Percentiles rank a stretch among this genome's conserved stretches.
Conservation (phyloP, 129 eudicot genomes). For the Calendula officinalis region DNA sequence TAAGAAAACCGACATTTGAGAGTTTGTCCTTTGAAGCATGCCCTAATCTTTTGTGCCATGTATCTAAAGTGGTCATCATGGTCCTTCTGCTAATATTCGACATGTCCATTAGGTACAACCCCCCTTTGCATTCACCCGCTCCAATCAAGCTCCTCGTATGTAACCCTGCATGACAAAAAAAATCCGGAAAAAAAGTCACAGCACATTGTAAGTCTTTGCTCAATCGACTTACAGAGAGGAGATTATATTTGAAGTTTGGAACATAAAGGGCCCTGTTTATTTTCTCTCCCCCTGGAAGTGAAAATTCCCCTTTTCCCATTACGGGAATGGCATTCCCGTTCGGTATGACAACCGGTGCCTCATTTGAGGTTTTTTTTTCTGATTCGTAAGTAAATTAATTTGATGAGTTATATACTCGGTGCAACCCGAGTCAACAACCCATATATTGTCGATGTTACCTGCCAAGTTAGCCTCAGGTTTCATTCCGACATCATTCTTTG, state of each 20-base stretch:
- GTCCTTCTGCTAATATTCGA: background rate
- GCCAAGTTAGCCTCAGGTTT: background rate
- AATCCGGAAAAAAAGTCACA: too few species aligned
- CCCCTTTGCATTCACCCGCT: background rate
- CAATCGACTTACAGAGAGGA: too few species aligned
- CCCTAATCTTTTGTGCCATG: slow-evolving; percentile 2
- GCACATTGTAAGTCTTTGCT: too few species aligned
- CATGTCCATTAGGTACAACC: background rate
- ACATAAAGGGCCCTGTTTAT: too few species aligned
- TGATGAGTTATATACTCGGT: too few species aligned
- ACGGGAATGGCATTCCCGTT: too few species aligned
- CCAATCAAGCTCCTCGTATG: slow-evolving; percentile 20
- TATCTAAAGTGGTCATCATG: background rate
- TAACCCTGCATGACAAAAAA: slow-evolving; percentile 57
- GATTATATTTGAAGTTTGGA: too few species aligned
- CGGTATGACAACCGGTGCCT: too few species aligned
- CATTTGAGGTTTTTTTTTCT: too few species aligned
- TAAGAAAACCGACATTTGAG: background rate
- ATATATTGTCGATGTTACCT: background rate
- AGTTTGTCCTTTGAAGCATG: background rate
- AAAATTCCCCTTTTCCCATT: too few species aligned
- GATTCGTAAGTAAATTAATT: too few species aligned
- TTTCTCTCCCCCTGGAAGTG: too few species aligned
- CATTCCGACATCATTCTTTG: background rate
- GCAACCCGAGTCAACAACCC: background rate